Conservation (phyloP, 2,329 filamentous ascomycete genomes). For the Colletotrichum eremochloae region DNA sequence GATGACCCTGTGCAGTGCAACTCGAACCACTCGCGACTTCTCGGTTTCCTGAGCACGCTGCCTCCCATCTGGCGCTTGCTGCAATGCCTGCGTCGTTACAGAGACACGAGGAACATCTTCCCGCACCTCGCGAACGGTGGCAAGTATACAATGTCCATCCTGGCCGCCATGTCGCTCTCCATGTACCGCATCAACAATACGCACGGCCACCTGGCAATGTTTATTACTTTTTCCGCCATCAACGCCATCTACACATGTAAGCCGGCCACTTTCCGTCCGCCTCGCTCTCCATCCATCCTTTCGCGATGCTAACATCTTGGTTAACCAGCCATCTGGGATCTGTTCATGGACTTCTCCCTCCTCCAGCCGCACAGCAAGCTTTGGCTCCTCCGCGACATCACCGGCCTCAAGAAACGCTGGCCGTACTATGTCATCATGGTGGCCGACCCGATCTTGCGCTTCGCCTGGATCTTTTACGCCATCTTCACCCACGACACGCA, state of each 20-base stretch:
- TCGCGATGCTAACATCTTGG: conserved; percentile 19
- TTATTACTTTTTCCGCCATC: conserved; percentile 83
- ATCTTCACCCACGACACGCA: conserved; percentile 85
- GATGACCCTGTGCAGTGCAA: conserved; percentile 81
- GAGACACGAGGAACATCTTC: conserved; percentile 87
- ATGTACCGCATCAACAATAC: conserved; percentile 82
- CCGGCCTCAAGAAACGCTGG: conserved; percentile 84
- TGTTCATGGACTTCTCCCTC: conserved; percentile 97
- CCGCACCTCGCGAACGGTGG: conserved; percentile 93
- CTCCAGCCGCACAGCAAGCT: conserved; percentile 80
- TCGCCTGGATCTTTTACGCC: conserved; percentile 94
- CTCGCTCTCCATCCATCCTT: background rate
- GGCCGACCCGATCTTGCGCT: conserved; percentile 86
- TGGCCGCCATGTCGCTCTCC: conserved; percentile 83
- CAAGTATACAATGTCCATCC: conserved; percentile 89
- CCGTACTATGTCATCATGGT: conserved; percentile 89
- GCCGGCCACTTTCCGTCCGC: conserved; percentile 47
- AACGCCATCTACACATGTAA: conserved; percentile 86
- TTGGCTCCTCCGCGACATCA: conserved; percentile 78
- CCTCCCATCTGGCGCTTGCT: conserved; percentile 92
- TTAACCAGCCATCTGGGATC: conserved; percentile 81
- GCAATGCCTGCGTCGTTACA: conserved; percentile 91
- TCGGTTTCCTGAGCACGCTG: conserved; percentile 87
- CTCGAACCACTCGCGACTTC: conserved; percentile 82
- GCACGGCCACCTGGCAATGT: conserved; percentile 72